These are phyloP conservation scores for Ophiocordyceps polyrhachis-furcata DNA, from an alignment of 2,329 filamentous ascomycete species.

Conservation along the genomic window DNA sequence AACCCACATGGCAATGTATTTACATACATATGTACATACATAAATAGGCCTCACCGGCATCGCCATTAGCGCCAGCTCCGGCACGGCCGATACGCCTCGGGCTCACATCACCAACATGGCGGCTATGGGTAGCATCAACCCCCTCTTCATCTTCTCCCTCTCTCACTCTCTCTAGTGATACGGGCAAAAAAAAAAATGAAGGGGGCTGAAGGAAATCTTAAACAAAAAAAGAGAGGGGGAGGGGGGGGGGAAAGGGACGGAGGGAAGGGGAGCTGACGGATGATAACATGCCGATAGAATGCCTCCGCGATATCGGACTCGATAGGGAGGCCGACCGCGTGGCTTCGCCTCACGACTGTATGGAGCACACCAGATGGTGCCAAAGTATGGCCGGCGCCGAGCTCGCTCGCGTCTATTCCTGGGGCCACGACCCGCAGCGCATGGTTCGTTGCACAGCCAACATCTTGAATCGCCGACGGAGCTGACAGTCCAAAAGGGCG, in stretches of 20 bases:
- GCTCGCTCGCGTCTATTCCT: constrained; percentile 28
- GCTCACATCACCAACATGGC: constrained; percentile 44
- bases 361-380: constrained; percentile 33
- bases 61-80: constrained; percentile 28
- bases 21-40: too few species aligned
- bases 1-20: background rate
- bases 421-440: constrained; percentile 27
- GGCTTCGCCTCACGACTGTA: constrained; percentile 18
- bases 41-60: constrained; percentile 28
- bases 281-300: constrained; percentile 16
- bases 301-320: constrained; percentile 31
- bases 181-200: too few species aligned
- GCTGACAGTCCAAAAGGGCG: constrained; percentile 12
- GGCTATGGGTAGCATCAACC: constrained; percentile 18
- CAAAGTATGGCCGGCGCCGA: constrained; percentile 32
- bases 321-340: constrained; percentile 20
- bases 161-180: too few species aligned
- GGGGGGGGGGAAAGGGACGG: too few species aligned
- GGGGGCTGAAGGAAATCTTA: too few species aligned
- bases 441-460: constrained; percentile 13
- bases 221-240: too few species aligned
- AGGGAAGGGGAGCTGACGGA: too few species aligned
- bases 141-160: too few species aligned
- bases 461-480: background rate
- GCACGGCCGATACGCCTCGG: constrained; percentile 35